A percentile compares a stretch with the other conserved stretches of the same genome.
These are phyloP conservation scores for Saussurea involucrata DNA, from an alignment of 129 eudicot species.

Conservation along the genomic window DNA sequence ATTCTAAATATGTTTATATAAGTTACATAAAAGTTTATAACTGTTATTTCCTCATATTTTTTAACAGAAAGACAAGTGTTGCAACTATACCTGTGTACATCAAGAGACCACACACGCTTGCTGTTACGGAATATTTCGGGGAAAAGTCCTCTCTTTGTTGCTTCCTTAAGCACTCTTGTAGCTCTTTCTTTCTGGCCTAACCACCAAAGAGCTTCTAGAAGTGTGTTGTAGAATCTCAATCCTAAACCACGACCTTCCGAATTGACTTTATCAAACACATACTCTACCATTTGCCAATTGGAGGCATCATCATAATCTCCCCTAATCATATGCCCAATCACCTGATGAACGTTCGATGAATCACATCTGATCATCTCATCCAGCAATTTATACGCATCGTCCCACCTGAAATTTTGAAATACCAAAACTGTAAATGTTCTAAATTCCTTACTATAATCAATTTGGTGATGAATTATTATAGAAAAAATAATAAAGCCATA, in stretches of 20 bases:
- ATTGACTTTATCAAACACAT: conserved; percentile 83
- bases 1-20: too few species aligned
- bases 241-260: conserved; percentile 87
- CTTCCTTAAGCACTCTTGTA: conserved; percentile 86
- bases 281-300: conserved; percentile 97
- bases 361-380: conserved; percentile 67
- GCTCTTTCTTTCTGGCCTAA: conserved; percentile 93
- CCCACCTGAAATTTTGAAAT: conserved; percentile 60
- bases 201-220: conserved; percentile 93
- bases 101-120: conserved; percentile 87
- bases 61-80: neutral
- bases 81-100: conserved; percentile 74
- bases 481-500: neutral
- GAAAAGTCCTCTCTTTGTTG: conserved; percentile 80
- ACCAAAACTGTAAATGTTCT: conserved; percentile 7
- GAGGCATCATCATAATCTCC: conserved; percentile 83
- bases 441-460: neutral
- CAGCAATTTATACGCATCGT: conserved; percentile 55
- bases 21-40: too few species aligned
- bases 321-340: conserved; percentile 78
- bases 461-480: neutral
- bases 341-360: conserved; percentile 78
- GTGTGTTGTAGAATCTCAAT: conserved; percentile 79
- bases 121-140: conserved; percentile 81
- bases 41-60: neutral